phyloP scores from a whole-genome alignment of 2,329 filamentous ascomycete genomes.

The Monilinia fructigena region DNA sequence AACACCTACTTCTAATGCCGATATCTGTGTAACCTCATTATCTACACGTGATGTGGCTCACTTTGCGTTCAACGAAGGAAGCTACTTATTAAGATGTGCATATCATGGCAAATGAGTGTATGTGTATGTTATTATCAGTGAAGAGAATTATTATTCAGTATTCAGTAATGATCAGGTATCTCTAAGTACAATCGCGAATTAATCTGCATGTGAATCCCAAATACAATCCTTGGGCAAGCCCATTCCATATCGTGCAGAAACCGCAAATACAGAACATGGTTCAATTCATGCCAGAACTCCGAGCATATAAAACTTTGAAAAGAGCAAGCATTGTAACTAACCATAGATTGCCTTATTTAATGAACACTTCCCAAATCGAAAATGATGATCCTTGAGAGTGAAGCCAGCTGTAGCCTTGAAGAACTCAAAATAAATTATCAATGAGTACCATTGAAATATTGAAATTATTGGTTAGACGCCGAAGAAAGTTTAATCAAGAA shows the following conservation, averaged over 20 bases:
- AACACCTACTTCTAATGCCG: neutral
- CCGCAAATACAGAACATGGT: conserved; percentile 7
- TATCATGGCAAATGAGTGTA: neutral
- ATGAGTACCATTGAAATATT: neutral
- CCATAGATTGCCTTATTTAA: neutral
- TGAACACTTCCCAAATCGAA: neutral
- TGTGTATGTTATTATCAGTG: neutral
- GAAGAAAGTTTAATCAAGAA: neutral
- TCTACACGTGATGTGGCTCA: conserved; percentile 18
- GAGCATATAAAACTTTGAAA: conserved; percentile 1
- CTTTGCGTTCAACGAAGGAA: neutral
- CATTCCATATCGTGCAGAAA: neutral
- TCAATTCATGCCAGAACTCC: conserved; percentile 17
- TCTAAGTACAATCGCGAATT: conserved; percentile 1
- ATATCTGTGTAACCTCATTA: neutral
- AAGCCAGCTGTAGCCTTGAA: neutral
- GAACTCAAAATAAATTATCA: neutral
- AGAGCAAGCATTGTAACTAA: neutral
- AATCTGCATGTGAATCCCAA: conserved; percentile 13
- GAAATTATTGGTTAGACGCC: neutral
- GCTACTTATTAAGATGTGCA: neutral
- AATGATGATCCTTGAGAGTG: neutral
- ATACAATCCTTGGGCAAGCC: conserved; percentile 1
- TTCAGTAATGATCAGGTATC: neutral
- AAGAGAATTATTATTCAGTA: neutral